Evolutionary conservation across 2,329 filamentous ascomycete genomes (phyloP).

Genomic region (Karstenula rhodostoma): DNA sequence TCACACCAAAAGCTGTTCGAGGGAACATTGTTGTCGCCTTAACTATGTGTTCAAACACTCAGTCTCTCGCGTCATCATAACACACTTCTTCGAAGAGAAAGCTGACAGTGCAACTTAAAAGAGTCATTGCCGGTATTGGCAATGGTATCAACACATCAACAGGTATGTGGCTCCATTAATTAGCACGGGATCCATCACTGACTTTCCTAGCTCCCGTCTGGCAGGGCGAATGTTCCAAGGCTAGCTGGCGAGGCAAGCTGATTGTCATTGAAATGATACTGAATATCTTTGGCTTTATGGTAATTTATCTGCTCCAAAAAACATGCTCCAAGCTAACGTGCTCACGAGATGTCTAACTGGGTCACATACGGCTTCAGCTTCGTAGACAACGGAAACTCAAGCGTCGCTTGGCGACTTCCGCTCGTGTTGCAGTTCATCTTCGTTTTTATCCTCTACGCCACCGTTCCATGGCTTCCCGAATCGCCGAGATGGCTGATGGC

Average conservation of each 20-base stretch:
- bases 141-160: constrained; percentile 62
- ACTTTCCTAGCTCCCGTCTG: constrained; percentile 58
- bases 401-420: constrained; percentile 33
- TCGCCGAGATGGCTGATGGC: constrained; percentile 58
- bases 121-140: constrained; percentile 58
- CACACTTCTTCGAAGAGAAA: no score
- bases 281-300: constrained; percentile 59
- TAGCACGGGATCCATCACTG: neutral
- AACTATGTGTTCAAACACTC: no score
- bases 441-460: constrained; percentile 55
- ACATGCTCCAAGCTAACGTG: neutral
- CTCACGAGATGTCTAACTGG: neutral
- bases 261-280: constrained; percentile 60
- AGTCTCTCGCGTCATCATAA: no score
- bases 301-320: constrained; percentile 34
- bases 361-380: neutral
- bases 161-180: constrained; percentile 48
- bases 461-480: constrained; percentile 58
- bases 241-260: constrained; percentile 53
- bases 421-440: constrained; percentile 61
- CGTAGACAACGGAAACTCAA: constrained; percentile 5
- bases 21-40: no score
- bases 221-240: constrained; percentile 62
- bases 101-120: constrained; percentile 14
- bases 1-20: no score